Evolutionary conservation across 495 filamentous ascomycete species (phyloP).

Genomic region (Darksidea phi): DNA sequence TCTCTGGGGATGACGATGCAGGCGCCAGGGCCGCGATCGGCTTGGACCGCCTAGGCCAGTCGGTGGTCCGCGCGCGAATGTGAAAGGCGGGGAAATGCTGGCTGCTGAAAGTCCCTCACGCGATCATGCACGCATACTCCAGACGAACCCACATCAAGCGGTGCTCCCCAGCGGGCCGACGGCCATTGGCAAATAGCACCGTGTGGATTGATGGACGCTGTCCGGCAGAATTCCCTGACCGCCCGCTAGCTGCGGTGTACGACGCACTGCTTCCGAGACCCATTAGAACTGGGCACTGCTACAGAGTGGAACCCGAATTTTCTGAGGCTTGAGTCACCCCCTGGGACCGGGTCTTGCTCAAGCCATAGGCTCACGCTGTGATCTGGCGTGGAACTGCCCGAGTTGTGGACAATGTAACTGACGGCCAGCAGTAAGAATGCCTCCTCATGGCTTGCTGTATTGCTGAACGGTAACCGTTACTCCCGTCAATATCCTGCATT

Average conservation of each 20-base stretch:
- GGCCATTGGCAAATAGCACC: background rate
- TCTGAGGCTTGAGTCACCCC: too few species aligned
- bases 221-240: background rate
- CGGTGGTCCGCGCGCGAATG: background rate
- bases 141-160: background rate
- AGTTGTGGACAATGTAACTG: too few species aligned
- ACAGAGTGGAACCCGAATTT: too few species aligned
- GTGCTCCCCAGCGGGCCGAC: background rate
- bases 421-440: too few species aligned
- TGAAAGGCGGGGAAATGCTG: constrained; percentile 10
- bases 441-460: too few species aligned
- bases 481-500: too few species aligned
- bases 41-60: background rate
- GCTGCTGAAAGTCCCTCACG: background rate
- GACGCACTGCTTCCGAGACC: too few species aligned
- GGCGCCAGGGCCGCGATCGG: constrained; percentile 22
- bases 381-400: too few species aligned
- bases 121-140: background rate
- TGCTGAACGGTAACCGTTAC: too few species aligned
- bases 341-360: too few species aligned
- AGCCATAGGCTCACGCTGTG: too few species aligned
- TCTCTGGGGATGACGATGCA: constrained; percentile 19
- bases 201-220: background rate
- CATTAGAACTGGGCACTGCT: too few species aligned
- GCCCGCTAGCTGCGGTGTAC: background rate